Conservation (phyloP, 371 early-diverging fungal genomes). For the Apophysomyces trapeziformis region DNA sequence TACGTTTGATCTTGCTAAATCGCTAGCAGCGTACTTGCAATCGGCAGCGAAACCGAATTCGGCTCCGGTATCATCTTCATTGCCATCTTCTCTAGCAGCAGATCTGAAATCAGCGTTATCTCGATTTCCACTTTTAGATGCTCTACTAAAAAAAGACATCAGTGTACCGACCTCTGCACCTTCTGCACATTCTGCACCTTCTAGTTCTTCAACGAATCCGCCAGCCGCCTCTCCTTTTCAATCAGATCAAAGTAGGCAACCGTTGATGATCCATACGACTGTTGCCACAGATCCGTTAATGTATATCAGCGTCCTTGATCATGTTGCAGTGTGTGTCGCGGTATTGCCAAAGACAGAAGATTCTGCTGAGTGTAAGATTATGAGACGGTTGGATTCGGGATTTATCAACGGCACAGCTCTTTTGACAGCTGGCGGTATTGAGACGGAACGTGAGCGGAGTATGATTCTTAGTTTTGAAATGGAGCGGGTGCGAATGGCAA, state of each 20-base stretch:
- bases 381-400: constrained; percentile 69
- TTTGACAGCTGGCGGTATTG: constrained; percentile 78
- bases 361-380: constrained; percentile 51
- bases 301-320: constrained; percentile 65
- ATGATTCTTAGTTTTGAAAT: constrained; percentile 79
- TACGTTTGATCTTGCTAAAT: constrained; percentile 14
- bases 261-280: constrained; percentile 15
- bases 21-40: constrained; percentile 10
- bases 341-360: constrained; percentile 44
- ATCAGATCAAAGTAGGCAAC: constrained; percentile 9
- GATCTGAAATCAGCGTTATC: constrained; percentile 17
- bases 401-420: constrained; percentile 81
- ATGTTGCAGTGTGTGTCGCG: constrained; percentile 65
- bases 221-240: constrained; percentile 1
- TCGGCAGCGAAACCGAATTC: background rate
- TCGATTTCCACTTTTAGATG: constrained; percentile 16
- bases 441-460: constrained; percentile 72
- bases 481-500: constrained; percentile 68
- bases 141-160: constrained; percentile 27
- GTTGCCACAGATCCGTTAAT: constrained; percentile 48
- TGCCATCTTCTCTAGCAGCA: constrained; percentile 5
- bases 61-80: background rate
- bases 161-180: background rate
- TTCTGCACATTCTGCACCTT: background rate
- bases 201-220: background rate